These are phyloP conservation scores for Nigrospora oryzae DNA, from an alignment of 2,329 filamentous ascomycete species.

Conservation along the genomic window DNA sequence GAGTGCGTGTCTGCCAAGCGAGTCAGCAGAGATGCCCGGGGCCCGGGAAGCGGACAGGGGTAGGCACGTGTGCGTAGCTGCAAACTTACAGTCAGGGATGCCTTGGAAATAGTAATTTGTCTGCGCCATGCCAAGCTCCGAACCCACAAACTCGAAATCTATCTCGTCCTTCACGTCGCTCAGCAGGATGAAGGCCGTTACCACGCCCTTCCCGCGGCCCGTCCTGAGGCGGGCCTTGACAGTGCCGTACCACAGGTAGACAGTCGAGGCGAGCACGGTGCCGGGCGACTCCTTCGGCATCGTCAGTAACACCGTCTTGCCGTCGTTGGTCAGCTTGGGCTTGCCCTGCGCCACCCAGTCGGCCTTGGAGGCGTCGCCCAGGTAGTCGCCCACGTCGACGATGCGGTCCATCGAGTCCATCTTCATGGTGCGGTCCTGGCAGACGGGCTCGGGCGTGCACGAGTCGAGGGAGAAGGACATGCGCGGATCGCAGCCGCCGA, in stretches of 20 bases:
- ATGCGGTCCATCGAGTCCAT: slow-evolving; percentile 67
- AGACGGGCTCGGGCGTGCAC: slow-evolving; percentile 78
- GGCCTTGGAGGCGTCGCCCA: slow-evolving; percentile 69
- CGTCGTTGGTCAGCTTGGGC: slow-evolving; percentile 54
- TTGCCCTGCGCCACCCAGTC: slow-evolving; percentile 88
- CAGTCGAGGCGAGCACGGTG: slow-evolving; percentile 73
- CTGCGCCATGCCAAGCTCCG: slow-evolving; percentile 68
- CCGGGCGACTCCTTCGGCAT: slow-evolving; percentile 83
- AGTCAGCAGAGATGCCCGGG: not conserved
- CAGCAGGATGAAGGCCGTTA: slow-evolving; percentile 95
- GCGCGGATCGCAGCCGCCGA: slow-evolving; percentile 88
- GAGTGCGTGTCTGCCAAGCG: slow-evolving; percentile 59
- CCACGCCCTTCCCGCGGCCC: slow-evolving; percentile 75
- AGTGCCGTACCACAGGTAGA: slow-evolving; percentile 96
- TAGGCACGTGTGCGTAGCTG: too few relatives aligned
- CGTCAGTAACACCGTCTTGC: slow-evolving; percentile 65
- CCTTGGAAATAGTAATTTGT: slow-evolving; percentile 98
- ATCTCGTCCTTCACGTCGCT: slow-evolving; percentile 97
- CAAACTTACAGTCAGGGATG: slow-evolving; percentile 71
- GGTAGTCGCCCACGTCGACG: slow-evolving; percentile 67
- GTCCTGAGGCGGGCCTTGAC: slow-evolving; percentile 81
- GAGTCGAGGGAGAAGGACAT: slow-evolving; percentile 77
- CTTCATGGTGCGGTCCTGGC: slow-evolving; percentile 63
- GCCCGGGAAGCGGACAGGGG: slow-evolving; percentile 7
- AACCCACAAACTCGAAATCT: slow-evolving; percentile 90